Conservation (phyloP, 495 filamentous ascomycete species). For the Penicillium verhagenii region DNA sequence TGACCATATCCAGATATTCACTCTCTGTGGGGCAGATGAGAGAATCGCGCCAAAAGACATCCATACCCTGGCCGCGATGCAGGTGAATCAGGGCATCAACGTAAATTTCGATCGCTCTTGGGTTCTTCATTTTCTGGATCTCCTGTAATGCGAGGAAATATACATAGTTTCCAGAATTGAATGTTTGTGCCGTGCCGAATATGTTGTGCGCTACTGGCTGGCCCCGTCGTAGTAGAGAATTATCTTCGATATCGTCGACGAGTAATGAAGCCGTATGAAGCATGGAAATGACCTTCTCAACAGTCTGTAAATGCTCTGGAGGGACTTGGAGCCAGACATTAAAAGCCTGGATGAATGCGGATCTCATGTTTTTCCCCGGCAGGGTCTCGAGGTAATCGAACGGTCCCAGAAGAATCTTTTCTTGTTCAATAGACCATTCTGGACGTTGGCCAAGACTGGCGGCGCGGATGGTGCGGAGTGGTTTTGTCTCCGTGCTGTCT, state of each 20-base stretch:
- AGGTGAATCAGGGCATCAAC: slow-evolving; percentile 79
- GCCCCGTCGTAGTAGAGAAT: slow-evolving; percentile 72
- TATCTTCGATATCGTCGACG: slow-evolving; percentile 84
- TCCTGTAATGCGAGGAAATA: slow-evolving; percentile 77
- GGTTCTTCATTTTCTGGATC: slow-evolving; percentile 62
- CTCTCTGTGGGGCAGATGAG: slow-evolving; percentile 82
- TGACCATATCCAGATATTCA: slow-evolving; percentile 92
- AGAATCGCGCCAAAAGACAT: slow-evolving; percentile 87
- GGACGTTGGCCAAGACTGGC: background rate
- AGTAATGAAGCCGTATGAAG: background rate
- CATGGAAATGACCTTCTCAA: background rate
- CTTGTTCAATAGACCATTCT: background rate
- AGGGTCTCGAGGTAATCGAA: slow-evolving; percentile 6
- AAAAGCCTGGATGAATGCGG: slow-evolving; percentile 5
- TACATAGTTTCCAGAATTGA: slow-evolving; percentile 90
- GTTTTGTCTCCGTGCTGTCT: background rate
- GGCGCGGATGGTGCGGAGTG: background rate
- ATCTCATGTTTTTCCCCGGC: slow-evolving; percentile 5
- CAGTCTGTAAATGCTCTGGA: background rate
- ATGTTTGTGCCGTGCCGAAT: slow-evolving; percentile 86
- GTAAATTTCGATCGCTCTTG: slow-evolving; percentile 62
- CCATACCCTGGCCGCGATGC: slow-evolving; percentile 88
- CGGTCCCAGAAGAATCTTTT: background rate
- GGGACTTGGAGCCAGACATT: slow-evolving; percentile 6
- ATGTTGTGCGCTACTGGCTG: slow-evolving; percentile 83